A percentile compares a stretch with the other conserved stretches of the same genome.
These are phyloP conservation scores for Alternaria panax DNA, from an alignment of 2,329 filamentous ascomycete species.

Conservation along the genomic window DNA sequence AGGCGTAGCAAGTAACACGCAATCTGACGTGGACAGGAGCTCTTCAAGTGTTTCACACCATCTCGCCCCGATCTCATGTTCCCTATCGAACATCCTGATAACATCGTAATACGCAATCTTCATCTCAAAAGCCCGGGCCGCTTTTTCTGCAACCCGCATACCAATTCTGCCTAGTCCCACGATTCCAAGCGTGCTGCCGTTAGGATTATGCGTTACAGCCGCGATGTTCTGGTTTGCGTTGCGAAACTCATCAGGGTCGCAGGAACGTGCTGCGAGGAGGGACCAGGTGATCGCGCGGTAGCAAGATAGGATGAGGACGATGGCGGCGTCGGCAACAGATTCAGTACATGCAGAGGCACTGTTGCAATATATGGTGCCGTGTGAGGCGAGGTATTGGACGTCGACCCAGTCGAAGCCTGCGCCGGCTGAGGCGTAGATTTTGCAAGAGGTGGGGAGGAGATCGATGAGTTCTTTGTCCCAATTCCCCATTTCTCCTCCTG, in stretches of 20 bases:
- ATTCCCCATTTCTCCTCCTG: slow-evolving; percentile 69
- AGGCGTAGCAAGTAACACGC: slow-evolving; percentile 69
- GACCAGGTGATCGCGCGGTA: slow-evolving; percentile 75
- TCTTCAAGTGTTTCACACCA: slow-evolving; percentile 61
- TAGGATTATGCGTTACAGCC: slow-evolving; percentile 68
- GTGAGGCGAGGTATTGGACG: slow-evolving; percentile 65
- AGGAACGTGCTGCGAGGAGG: slow-evolving; percentile 61
- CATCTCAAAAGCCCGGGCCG: slow-evolving; percentile 69
- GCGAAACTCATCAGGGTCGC: slow-evolving; percentile 57
- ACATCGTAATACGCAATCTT: slow-evolving; percentile 70
- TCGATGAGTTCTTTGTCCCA: slow-evolving; percentile 67
- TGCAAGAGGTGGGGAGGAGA: slow-evolving; percentile 59
- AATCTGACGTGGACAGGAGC: slow-evolving; percentile 64
- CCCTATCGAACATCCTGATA: slow-evolving; percentile 56
- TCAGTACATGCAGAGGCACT: slow-evolving; percentile 73
- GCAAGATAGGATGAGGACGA: slow-evolving; percentile 72
- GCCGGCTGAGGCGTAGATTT: slow-evolving; percentile 66
- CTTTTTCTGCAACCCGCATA: slow-evolving; percentile 63
- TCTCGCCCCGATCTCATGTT: slow-evolving; percentile 59
- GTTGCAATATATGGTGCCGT: slow-evolving; percentile 76
- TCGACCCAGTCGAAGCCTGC: slow-evolving; percentile 71
- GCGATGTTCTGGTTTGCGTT: slow-evolving; percentile 69
- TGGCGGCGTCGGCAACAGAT: slow-evolving; percentile 74
- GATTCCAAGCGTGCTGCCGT: slow-evolving; percentile 67
- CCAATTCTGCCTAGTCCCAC: slow-evolving; percentile 71